Evolutionary conservation across 768 basidiomycete genomes (phyloP), one percentile per base, ranked within the genome.

Genomic region (Rhodosporidiobolus sp.): DNA sequence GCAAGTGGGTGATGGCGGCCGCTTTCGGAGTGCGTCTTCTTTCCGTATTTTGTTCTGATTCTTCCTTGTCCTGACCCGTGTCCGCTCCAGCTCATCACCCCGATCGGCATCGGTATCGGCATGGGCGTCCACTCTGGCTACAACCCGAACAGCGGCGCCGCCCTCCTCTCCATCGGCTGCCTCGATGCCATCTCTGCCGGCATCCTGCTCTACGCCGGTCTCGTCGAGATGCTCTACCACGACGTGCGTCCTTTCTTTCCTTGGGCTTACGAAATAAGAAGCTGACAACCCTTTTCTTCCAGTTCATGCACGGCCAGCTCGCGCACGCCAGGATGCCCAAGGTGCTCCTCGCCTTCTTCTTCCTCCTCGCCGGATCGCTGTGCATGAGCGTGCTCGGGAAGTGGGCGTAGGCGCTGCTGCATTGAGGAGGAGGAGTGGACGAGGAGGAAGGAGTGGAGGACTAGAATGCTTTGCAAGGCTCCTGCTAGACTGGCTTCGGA

Each of bases 151-250:
- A 78, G 74, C 0, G 56, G 72, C 24, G 61, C 74, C 4, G 76
- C 79, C 0, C 65, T 81, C 10, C 76, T 80, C 28, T 75, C 79
- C 22, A 79, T 79, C 72, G 80, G 80, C 14, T 69, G 80, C 32
- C 79, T 81, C 65, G 79, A 80, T 57, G 66, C 77, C 11, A 79
- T 80, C 48, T 78, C 77, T 4, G 80, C 80, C 1, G 79, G 80
- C 8, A 79, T 81, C 49, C 71, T 81, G 8, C 61, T 80, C 49
- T 80, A 80, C 68, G 77, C 62, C 7, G 78, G 76, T 3, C 50
- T 71, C n/a, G 64, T 76, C 32, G 72, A 76, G 49, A 59, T 65
- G 38, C 62, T 74, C 24, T 70, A 69, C 22, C 72, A 77, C 43
- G 76, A 77, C 53, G 72, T 73, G 56, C 32, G 72, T 57, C 30